Percentiles rank a stretch among this genome's conserved stretches.
These are phyloP conservation scores for Huntiella bhutanensis DNA, from an alignment of 2,329 filamentous ascomycete species.

Conservation along the genomic window DNA sequence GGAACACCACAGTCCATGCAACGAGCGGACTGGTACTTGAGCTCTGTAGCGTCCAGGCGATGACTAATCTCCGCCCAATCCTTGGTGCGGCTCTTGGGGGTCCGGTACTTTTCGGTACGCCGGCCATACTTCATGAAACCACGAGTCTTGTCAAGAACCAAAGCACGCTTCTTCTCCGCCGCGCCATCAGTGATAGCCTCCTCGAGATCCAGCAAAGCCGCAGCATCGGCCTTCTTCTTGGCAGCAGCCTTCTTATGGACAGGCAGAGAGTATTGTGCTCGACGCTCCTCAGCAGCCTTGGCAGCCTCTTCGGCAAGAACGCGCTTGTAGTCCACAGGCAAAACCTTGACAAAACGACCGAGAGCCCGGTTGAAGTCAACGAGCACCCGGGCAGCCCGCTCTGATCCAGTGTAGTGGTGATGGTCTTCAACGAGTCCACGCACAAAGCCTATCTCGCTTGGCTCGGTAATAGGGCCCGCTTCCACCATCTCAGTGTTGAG, in stretches of 20 bases:
- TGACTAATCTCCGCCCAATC: constrained; percentile 86
- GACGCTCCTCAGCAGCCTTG: constrained; percentile 71
- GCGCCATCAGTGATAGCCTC: constrained; percentile 74
- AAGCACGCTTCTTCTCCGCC: constrained; percentile 75
- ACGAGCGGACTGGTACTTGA: constrained; percentile 89
- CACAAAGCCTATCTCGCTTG: constrained; percentile 72
- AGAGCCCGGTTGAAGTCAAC: constrained; percentile 90
- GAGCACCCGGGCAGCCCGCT: constrained; percentile 78
- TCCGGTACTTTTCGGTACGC: constrained; percentile 82
- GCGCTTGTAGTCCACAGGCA: constrained; percentile 92
- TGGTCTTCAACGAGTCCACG: constrained; percentile 89
- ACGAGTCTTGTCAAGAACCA: constrained; percentile 91
- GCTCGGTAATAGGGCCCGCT: constrained; percentile 64
- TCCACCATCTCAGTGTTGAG: constrained; percentile 98
- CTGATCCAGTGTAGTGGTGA: constrained; percentile 92
- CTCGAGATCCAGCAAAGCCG: constrained; percentile 59
- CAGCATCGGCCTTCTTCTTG: constrained; percentile 27
- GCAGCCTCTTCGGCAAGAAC: constrained; percentile 70
- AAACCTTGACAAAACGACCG: constrained; percentile 77
- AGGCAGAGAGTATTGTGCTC: constrained; percentile 64
- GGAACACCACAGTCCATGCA: constrained; percentile 99
- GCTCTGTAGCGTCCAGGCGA: constrained; percentile 78
- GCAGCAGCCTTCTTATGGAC: constrained; percentile 44
- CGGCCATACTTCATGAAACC: constrained; percentile 97
- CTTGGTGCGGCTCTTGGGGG: constrained; percentile 62